These are phyloP conservation scores for Herpotrichia juniperi DNA, from an alignment of 2,329 filamentous ascomycete genomes.

Conservation along the genomic window DNA sequence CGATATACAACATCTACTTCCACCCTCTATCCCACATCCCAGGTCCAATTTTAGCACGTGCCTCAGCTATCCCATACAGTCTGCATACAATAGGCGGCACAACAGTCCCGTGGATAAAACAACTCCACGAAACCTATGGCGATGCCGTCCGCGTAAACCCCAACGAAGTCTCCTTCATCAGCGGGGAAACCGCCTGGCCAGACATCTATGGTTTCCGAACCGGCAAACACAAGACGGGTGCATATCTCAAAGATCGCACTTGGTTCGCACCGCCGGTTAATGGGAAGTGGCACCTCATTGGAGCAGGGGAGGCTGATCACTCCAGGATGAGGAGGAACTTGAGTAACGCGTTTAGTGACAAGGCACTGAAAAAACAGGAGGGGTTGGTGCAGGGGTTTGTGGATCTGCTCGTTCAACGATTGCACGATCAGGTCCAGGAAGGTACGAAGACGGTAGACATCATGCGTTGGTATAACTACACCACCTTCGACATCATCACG, in stretches of 20 bases:
- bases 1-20: conserved; percentile 50
- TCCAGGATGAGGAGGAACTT: conserved; percentile 45
- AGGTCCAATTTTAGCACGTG: conserved; percentile 46
- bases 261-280: conserved; percentile 43
- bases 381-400: conserved; percentile 46
- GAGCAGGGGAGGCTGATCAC: conserved; percentile 36
- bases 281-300: conserved; percentile 33
- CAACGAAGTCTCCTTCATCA: conserved; percentile 51
- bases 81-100: conserved; percentile 31
- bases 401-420: conserved; percentile 45
- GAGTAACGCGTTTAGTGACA: conserved; percentile 50
- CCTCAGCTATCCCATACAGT: conserved; percentile 40
- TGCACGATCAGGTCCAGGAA: conserved; percentile 28
- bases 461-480: conserved; percentile 34
- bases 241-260: conserved; percentile 44
- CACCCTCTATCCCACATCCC: conserved; percentile 52
- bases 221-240: conserved; percentile 42
- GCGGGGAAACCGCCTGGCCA: conserved; percentile 50
- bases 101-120: conserved; percentile 27
- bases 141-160: conserved; percentile 51
- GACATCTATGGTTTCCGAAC: conserved; percentile 51
- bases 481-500: conserved; percentile 36
- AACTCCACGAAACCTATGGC: conserved; percentile 49
- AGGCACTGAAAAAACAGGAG: conserved; percentile 50
- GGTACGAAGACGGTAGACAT: conserved; percentile 24